Conservation (phyloP, 441 rosid genomes). For the Flueggea neowawraea region DNA sequence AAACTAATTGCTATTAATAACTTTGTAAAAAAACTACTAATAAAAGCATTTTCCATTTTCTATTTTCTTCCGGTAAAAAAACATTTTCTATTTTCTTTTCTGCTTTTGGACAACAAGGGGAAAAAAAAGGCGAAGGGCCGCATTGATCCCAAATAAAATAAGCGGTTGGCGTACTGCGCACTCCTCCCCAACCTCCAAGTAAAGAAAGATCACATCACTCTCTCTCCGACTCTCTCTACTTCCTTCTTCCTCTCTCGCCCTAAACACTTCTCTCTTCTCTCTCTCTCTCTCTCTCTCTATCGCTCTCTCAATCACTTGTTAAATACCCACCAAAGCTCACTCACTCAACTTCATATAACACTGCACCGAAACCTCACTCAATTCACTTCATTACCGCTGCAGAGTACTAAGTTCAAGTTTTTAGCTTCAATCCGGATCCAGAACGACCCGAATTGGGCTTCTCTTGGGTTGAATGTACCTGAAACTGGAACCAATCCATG, state of each 20-base stretch:
- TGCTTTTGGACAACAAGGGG: too few relatives aligned
- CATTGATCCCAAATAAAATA: background rate
- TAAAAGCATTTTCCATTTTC: too few relatives aligned
- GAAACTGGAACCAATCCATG: conserved; percentile 32
- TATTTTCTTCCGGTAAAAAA: too few relatives aligned
- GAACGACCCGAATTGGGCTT: background rate
- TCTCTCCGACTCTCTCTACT: background rate
- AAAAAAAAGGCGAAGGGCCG: background rate
- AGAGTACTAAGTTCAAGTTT: too few relatives aligned
- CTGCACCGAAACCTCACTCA: too few relatives aligned
- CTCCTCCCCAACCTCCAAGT: conserved; percentile 2
- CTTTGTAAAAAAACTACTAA: too few relatives aligned
- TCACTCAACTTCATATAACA: too few relatives aligned
- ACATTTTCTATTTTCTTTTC: too few relatives aligned
- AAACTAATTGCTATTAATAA: too few relatives aligned
- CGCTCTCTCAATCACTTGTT: conserved; percentile 6
- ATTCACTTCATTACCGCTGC: too few relatives aligned
- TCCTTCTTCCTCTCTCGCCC: background rate
- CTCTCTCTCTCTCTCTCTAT: too few relatives aligned
- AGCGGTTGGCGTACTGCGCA: conserved; percentile 14
- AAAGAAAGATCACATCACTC: conserved; percentile 1
- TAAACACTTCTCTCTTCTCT: background rate
- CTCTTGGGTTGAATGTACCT: background rate
- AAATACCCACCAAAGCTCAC: background rate
- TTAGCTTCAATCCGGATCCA: too few relatives aligned